A percentile compares a stretch with the other conserved stretches of the same genome.
Evolutionary conservation across 768 basidiomycete species (phyloP).

Genomic region (Boletus pseudo-olivaceus): DNA sequence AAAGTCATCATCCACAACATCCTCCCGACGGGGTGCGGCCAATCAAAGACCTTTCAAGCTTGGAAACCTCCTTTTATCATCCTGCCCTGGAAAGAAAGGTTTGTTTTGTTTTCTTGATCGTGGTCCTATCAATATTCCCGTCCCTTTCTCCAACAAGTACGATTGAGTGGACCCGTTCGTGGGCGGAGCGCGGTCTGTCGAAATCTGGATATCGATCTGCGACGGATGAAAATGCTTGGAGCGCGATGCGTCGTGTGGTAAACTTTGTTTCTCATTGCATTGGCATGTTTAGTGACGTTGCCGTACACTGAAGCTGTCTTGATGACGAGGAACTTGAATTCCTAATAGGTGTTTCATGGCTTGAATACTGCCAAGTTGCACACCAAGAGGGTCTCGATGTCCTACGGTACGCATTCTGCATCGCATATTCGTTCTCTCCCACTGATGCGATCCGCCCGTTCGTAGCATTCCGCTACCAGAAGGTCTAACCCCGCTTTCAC

Average conservation of each 20-base stretch:
- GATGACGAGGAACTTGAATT: conserved; percentile 82
- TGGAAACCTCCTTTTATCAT: conserved; percentile 87
- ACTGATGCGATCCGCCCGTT: not conserved
- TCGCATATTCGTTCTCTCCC: not conserved
- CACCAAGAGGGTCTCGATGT: conserved; percentile 69
- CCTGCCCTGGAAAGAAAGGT: conserved; percentile 96
- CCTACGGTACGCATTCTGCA: conserved; percentile 50
- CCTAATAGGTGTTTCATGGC: conserved; percentile 79
- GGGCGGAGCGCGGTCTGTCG: conserved; percentile 82
- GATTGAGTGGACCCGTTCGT: conserved; percentile 68
- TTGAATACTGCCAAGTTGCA: conserved; percentile 65
- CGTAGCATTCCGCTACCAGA: conserved; percentile 85
- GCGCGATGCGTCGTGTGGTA: conserved; percentile 84
- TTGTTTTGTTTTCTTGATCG: conserved; percentile 2
- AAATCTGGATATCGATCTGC: conserved; percentile 73
- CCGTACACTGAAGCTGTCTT: conserved; percentile 54
- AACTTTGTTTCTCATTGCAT: not conserved
- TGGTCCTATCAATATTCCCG: not conserved
- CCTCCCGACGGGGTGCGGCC: conserved; percentile 5
- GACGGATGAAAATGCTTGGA: conserved; percentile 66
- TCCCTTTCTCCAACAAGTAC: conserved; percentile 40
- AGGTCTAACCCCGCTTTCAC: conserved; percentile 71
- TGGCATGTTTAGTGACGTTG: not conserved
- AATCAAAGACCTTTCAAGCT: conserved; percentile 35
- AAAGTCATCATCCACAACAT: conserved; percentile 5